phyloP scores from a whole-genome alignment of 805 yeast species.

The Nematodospora valgi region DNA sequence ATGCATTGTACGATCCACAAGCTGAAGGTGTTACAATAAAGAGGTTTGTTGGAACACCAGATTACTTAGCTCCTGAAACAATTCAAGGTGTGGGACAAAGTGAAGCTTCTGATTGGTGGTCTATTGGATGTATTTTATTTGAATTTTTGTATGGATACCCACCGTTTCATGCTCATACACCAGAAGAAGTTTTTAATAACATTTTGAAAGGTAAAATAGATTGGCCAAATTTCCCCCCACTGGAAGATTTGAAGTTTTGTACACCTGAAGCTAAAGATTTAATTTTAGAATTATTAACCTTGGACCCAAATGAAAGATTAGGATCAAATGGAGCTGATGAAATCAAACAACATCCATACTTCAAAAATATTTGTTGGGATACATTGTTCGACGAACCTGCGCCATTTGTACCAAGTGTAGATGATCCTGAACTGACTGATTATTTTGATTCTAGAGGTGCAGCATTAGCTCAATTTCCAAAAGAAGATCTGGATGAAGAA shows the following conservation, averaged over 20 bases:
- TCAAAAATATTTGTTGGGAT: conserved; percentile 71
- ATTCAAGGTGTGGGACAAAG: conserved; percentile 81
- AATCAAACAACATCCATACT: conserved; percentile 76
- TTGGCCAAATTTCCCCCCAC: conserved; percentile 73
- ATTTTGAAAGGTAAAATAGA: conserved; percentile 70
- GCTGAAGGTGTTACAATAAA: conserved; percentile 42
- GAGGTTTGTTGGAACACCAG: conserved; percentile 94
- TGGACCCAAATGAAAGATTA: conserved; percentile 64
- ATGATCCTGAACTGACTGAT: conserved; percentile 83
- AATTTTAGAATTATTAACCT: conserved; percentile 55
- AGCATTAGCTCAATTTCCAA: conserved; percentile 57
- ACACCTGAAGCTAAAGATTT: conserved; percentile 71
- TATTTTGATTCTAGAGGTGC: conserved; percentile 94
- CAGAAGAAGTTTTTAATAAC: conserved; percentile 78
- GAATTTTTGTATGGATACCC: conserved; percentile 92
- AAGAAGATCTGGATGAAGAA: conserved; percentile 26
- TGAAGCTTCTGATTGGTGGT: conserved; percentile 97
- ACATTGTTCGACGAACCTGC: conserved; percentile 66
- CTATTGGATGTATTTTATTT: conserved; percentile 91
- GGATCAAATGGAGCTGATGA: conserved; percentile 81
- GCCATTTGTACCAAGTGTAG: conserved; percentile 76
- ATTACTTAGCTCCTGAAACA: conserved; percentile 95
- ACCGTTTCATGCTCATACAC: conserved; percentile 83
- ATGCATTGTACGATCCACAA: conserved; percentile 75
- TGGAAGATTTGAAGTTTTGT: conserved; percentile 51